A percentile compares a stretch with the other conserved stretches of the same genome.
These are phyloP conservation scores for Phytomonas serpens DNA, from an alignment of 208 protist genomes.

Conservation along the genomic window DNA sequence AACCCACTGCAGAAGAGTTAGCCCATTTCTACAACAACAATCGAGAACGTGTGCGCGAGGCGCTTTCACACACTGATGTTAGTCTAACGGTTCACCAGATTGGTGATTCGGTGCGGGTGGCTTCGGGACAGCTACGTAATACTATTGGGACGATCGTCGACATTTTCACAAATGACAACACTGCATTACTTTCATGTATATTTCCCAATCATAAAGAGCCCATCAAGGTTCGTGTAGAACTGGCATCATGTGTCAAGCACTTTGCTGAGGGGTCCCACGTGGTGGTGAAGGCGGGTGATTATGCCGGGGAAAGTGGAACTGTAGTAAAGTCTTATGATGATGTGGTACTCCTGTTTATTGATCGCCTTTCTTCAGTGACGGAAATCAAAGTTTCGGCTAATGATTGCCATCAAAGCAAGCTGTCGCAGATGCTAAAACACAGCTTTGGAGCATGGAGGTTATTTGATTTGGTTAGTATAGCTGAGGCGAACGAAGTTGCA, in stretches of 20 bases:
- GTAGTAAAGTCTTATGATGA: constrained; percentile 73
- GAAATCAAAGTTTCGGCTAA: constrained; percentile 74
- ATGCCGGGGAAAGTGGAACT: constrained; percentile 79
- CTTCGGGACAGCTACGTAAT: constrained; percentile 61
- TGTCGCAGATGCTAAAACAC: constrained; percentile 59
- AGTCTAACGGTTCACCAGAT: constrained; percentile 16
- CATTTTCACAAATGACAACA: constrained; percentile 64
- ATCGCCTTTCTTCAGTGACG: constrained; percentile 37
- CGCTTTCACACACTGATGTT: constrained; percentile 21
- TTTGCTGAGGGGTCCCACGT: constrained; percentile 84
- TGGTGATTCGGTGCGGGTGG: constrained; percentile 76
- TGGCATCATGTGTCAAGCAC: constrained; percentile 67
- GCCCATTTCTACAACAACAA: constrained; percentile 84
- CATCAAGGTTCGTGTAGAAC: constrained; percentile 73
- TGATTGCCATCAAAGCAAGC: constrained; percentile 81
- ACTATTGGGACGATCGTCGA: constrained; percentile 67
- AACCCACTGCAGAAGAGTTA: constrained; percentile 74
- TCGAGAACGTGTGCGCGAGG: constrained; percentile 60
- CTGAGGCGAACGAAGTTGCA: constrained; percentile 51
- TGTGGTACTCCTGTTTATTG: constrained; percentile 69
- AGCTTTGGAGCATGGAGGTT: constrained; percentile 55
- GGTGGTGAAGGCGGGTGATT: constrained; percentile 64
- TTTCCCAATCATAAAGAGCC: constrained; percentile 43
- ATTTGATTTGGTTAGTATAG: constrained; percentile 77
- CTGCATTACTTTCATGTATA: constrained; percentile 49